Evolutionary conservation across 257 asterid species (phyloP).

Genomic region (Dorcoceras hygrometricum): DNA sequence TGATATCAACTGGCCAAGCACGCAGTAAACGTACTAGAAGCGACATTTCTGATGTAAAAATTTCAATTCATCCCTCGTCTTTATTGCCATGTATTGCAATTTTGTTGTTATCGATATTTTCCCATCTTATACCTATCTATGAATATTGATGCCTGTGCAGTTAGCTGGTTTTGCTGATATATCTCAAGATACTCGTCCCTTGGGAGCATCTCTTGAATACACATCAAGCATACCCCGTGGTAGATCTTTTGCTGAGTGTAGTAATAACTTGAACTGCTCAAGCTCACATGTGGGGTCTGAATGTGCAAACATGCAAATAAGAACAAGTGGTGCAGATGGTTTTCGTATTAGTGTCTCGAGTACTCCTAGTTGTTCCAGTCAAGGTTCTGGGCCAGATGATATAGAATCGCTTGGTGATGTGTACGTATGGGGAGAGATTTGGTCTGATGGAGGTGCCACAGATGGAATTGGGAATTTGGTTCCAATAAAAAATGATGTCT

Average conservation of each 20-base stretch:
- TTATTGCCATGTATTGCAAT: conserved; percentile 6
- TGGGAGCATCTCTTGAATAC: conserved; percentile 55
- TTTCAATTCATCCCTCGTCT: conserved; percentile 14
- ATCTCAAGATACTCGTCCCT: conserved; percentile 40
- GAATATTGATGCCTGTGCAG: conserved; percentile 39
- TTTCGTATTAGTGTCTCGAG: conserved; percentile 90
- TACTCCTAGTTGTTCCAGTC: conserved; percentile 91
- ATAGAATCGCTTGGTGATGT: conserved; percentile 95
- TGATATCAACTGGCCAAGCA: conserved; percentile 59
- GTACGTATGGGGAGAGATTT: conserved; percentile 93
- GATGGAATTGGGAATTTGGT: conserved; percentile 59
- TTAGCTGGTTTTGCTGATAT: conserved; percentile 46
- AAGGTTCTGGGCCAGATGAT: conserved; percentile 90
- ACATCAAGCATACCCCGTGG: conserved; percentile 47
- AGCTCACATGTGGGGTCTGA: conserved; percentile 83
- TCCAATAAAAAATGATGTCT: conserved; percentile 55
- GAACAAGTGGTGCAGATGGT: conserved; percentile 90
- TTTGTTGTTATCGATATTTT: conserved; percentile 7
- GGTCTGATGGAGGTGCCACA: conserved; percentile 62
- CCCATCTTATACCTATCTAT: neutral
- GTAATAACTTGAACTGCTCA: conserved; percentile 28
- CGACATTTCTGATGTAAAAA: conserved; percentile 69
- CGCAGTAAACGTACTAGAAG: conserved; percentile 75
- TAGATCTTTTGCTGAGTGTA: conserved; percentile 48
- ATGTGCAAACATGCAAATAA: conserved; percentile 72